These are phyloP conservation scores for Penicillium sp. DNA, from an alignment of 2,329 filamentous ascomycete genomes.

Conservation along the genomic window DNA sequence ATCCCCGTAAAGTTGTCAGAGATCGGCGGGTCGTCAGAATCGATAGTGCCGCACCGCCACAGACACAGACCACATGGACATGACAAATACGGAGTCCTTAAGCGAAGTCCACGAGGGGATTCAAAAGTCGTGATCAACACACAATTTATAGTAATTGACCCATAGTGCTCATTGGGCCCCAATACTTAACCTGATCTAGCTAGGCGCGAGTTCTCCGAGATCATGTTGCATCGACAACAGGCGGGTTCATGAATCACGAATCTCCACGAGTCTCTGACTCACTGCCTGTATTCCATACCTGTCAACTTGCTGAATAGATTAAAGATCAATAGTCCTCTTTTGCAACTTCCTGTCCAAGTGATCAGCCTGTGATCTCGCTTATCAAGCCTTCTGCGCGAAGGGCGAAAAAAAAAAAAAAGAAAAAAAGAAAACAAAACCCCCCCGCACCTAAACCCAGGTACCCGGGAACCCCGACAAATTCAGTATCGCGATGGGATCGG, in stretches of 20 bases:
- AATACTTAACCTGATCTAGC: not conserved
- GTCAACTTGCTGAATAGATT: not conserved
- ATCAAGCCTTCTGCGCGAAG: not conserved
- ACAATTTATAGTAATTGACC: not conserved
- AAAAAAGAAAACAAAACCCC: not conserved
- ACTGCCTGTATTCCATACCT: not conserved
- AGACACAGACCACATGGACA: conserved; percentile 13
- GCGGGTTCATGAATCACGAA: not conserved
- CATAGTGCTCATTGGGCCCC: too few relatives aligned
- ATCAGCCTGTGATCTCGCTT: not conserved
- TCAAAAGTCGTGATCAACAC: too few relatives aligned
- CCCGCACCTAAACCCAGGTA: conserved; percentile 6
- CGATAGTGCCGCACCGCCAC: conserved; percentile 28
- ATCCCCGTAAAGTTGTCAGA: conserved; percentile 9
- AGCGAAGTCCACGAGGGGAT: not conserved
- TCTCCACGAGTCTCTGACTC: not conserved
- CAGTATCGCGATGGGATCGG: conserved; percentile 1
- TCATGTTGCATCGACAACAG: not conserved
- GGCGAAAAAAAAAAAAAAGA: not conserved
- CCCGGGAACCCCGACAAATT: not conserved
- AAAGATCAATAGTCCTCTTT: not conserved
- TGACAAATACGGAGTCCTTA: conserved; percentile 21
- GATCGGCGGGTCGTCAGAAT: conserved; percentile 22
- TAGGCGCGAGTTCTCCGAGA: not conserved
- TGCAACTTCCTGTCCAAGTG: not conserved